Evolutionary conservation across 2,329 filamentous ascomycete species (phyloP).

Genomic region (Acrocalymma vagum): DNA sequence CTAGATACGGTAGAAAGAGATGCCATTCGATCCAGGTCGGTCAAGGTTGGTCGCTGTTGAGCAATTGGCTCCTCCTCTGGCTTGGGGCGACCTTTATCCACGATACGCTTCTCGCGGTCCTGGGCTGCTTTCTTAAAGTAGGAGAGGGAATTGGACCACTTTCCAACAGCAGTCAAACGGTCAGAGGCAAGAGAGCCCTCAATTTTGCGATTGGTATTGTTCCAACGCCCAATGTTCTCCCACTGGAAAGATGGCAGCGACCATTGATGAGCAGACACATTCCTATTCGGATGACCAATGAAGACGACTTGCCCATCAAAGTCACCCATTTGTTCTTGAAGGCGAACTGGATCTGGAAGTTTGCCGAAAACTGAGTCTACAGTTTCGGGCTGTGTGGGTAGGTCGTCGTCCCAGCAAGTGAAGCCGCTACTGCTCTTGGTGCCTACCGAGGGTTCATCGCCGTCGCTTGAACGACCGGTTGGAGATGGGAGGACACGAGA

Average conservation of each 20-base stretch:
- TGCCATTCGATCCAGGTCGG: slow-evolving; percentile 8
- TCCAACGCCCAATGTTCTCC: slow-evolving; percentile 56
- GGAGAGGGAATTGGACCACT: slow-evolving; percentile 46
- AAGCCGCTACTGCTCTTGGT: too few species aligned
- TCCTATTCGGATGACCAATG: slow-evolving; percentile 57
- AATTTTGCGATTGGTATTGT: slow-evolving; percentile 50
- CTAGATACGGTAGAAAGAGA: slow-evolving; percentile 14
- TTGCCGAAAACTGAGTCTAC: slow-evolving; percentile 57
- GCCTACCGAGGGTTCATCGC: too few species aligned
- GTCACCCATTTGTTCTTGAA: slow-evolving; percentile 38
- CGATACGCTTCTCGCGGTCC: slow-evolving; percentile 37
- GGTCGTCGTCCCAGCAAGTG: slow-evolving; percentile 15
- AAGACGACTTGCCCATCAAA: slow-evolving; percentile 55
- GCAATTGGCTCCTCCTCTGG: slow-evolving; percentile 3
- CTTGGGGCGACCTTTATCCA: slow-evolving; percentile 17
- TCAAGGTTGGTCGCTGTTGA: slow-evolving; percentile 4
- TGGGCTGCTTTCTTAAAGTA: slow-evolving; percentile 55
- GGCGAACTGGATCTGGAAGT: slow-evolving; percentile 51
- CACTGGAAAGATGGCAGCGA: slow-evolving; percentile 49
- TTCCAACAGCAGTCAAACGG: slow-evolving; percentile 46
- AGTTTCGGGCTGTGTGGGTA: slow-evolving; percentile 43
- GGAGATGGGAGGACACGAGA: too few species aligned
- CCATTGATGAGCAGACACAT: slow-evolving; percentile 59
- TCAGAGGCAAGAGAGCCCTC: slow-evolving; percentile 55
- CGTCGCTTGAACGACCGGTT: too few species aligned